Evolutionary conservation across 2,329 filamentous ascomycete genomes (phyloP).

Genomic region (Aspergillus sp.): DNA sequence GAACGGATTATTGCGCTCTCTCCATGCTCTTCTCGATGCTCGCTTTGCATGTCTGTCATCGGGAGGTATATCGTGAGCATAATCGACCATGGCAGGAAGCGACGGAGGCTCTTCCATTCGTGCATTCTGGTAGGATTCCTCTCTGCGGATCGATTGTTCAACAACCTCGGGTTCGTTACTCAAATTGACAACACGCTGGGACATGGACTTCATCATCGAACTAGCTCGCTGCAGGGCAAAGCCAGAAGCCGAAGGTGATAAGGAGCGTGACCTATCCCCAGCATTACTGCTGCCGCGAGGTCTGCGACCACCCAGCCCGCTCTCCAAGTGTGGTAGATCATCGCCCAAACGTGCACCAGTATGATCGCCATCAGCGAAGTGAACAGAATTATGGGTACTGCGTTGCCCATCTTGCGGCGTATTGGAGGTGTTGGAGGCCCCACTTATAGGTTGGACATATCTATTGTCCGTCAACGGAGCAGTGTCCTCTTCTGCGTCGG

Average conservation of each 20-base stretch:
- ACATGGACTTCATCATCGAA: constrained; percentile 80
- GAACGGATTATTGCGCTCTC: constrained; percentile 64
- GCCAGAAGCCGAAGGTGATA: constrained; percentile 59
- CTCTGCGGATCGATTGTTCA: constrained; percentile 63
- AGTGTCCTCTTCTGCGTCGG: constrained; percentile 50
- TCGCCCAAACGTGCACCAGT: constrained; percentile 54
- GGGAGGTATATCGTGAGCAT: constrained; percentile 39
- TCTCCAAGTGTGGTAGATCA: constrained; percentile 57
- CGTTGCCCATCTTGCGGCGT: constrained; percentile 44
- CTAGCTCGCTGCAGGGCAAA: constrained; percentile 63
- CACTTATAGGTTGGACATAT: constrained; percentile 54
- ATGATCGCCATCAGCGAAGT: constrained; percentile 42
- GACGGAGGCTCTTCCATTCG: constrained; percentile 49
- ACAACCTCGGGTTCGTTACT: constrained; percentile 85
- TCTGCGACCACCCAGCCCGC: constrained; percentile 48
- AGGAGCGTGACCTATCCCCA: constrained; percentile 45
- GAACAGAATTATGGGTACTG: constrained; percentile 50
- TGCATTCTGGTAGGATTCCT: constrained; percentile 49
- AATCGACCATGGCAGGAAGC: constrained; percentile 45
- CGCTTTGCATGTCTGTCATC: constrained; percentile 28
- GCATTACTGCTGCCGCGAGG: constrained; percentile 52
- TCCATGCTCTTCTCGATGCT: constrained; percentile 38
- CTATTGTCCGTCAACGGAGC: constrained; percentile 54
- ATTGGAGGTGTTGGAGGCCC: constrained; percentile 35
- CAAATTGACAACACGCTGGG: constrained; percentile 94